Evolutionary conservation across 331 rosid species (phyloP).

Genomic region (Telfairia occidentalis): DNA sequence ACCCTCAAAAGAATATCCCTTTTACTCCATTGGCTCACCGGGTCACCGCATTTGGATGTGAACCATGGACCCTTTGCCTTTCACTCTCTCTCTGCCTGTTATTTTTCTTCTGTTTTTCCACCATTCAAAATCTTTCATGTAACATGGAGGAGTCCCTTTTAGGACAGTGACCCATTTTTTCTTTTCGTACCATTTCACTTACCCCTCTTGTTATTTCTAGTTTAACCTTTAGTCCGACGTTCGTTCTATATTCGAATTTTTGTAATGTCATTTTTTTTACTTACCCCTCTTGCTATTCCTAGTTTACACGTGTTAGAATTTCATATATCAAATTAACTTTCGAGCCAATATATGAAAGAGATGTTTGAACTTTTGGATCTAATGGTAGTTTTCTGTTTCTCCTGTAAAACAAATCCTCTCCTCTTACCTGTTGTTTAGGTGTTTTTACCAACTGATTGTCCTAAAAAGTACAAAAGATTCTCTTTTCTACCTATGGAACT

Average conservation of each 20-base stretch:
- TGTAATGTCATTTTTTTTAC: background rate
- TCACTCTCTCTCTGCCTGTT: background rate
- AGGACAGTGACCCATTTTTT: background rate
- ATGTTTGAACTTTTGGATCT: background rate
- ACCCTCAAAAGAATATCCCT: slow-evolving; percentile 10
- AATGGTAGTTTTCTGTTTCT: background rate
- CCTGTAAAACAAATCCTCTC: background rate
- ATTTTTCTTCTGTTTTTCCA: slow-evolving; percentile 10
- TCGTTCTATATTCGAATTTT: background rate
- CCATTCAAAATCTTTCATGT: slow-evolving; percentile 2
- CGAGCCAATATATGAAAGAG: background rate
- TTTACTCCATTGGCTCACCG: slow-evolving; percentile 1
- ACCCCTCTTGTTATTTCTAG: background rate
- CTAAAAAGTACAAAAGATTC: slow-evolving; percentile 6
- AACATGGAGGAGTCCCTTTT: slow-evolving; percentile 5
- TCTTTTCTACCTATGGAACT: background rate
- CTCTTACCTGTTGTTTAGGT: background rate
- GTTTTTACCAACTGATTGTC: background rate
- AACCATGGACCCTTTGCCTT: background rate
- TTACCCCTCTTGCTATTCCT: background rate
- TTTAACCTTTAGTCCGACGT: background rate
- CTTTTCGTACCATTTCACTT: background rate
- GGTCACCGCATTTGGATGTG: slow-evolving; percentile 4
- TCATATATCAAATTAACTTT: background rate
- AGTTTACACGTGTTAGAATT: background rate